Conservation (phyloP, 345 rosid genomes). For the Dipteronia sinensis region DNA sequence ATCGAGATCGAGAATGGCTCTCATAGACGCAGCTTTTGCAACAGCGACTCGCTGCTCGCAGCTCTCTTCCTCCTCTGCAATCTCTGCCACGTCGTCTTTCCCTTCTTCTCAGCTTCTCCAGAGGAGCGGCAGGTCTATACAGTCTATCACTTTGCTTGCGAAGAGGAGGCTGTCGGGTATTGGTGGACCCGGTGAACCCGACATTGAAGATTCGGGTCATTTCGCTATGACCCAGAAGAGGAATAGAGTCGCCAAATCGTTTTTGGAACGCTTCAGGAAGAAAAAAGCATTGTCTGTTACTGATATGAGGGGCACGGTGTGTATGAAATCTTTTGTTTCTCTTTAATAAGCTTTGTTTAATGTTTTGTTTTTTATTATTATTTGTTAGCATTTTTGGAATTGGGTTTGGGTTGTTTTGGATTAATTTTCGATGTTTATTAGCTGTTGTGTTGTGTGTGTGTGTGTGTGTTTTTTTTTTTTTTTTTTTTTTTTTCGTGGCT, state of each 20-base stretch:
- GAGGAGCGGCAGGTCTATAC: constrained; percentile 33
- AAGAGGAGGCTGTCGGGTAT: constrained; percentile 29
- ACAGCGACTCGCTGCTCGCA: constrained; percentile 43
- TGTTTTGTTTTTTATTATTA: too few species aligned
- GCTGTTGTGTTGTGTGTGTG: not conserved
- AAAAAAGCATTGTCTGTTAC: constrained; percentile 61
- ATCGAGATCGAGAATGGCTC: constrained; percentile 74
- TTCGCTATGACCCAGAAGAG: constrained; percentile 31
- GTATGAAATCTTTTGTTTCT: not conserved
- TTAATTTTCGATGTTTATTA: not conserved
- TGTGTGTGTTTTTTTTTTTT: too few species aligned
- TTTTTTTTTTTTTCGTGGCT: too few species aligned
- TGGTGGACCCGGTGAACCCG: constrained; percentile 23
- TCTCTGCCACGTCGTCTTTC: constrained; percentile 17
- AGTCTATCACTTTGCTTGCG: constrained; percentile 40
- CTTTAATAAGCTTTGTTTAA: too few species aligned
- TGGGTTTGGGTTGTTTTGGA: not conserved
- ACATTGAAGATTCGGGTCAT: constrained; percentile 61
- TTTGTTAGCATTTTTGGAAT: too few species aligned
- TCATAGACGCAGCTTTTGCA: constrained; percentile 66
- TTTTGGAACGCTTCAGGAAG: constrained; percentile 49
- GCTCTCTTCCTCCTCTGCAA: constrained; percentile 22
- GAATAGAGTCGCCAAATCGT: constrained; percentile 33
- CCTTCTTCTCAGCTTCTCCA: constrained; percentile 22
- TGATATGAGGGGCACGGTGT: constrained; percentile 67